These are phyloP conservation scores for Dactylellina cionopaga DNA, from an alignment of 2,329 filamentous ascomycete species.

Conservation along the genomic window DNA sequence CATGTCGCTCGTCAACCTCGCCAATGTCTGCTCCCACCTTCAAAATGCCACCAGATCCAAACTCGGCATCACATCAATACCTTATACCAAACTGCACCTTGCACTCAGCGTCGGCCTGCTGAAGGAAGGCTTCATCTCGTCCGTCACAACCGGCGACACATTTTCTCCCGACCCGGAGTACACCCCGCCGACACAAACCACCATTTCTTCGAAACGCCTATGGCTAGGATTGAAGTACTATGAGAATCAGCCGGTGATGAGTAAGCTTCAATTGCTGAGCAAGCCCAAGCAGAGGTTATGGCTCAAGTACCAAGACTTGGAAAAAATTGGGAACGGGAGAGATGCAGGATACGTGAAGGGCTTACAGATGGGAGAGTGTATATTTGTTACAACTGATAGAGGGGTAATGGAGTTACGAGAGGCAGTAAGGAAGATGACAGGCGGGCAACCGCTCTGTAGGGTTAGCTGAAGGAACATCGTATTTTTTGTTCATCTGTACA, in stretches of 20 bases:
- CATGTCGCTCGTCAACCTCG: constrained; percentile 79
- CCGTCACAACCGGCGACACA: constrained; percentile 71
- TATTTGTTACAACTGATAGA: constrained; percentile 80
- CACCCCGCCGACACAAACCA: constrained; percentile 72
- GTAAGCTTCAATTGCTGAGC: constrained; percentile 72
- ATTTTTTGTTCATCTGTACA: not conserved
- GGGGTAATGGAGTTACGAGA: constrained; percentile 85
- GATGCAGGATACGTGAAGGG: constrained; percentile 75
- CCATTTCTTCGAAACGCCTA: constrained; percentile 77
- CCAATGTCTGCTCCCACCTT: constrained; percentile 86
- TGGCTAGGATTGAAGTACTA: constrained; percentile 94
- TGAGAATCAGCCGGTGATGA: constrained; percentile 81
- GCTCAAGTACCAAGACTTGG: constrained; percentile 71
- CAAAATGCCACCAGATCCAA: constrained; percentile 88
- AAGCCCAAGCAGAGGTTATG: constrained; percentile 79
- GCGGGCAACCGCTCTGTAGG: constrained; percentile 81
- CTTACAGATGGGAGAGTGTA: constrained; percentile 79
- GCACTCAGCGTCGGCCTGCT: constrained; percentile 79
- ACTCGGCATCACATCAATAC: constrained; percentile 83
- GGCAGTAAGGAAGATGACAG: constrained; percentile 80
- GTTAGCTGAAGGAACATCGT: constrained; percentile 61
- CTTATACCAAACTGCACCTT: constrained; percentile 82
- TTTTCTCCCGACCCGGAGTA: constrained; percentile 70
- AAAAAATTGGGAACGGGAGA: constrained; percentile 74
- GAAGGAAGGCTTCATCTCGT: constrained; percentile 81